These are phyloP conservation scores for Chalara sp. DNA, from an alignment of 2,329 filamentous ascomycete species.

Conservation along the genomic window DNA sequence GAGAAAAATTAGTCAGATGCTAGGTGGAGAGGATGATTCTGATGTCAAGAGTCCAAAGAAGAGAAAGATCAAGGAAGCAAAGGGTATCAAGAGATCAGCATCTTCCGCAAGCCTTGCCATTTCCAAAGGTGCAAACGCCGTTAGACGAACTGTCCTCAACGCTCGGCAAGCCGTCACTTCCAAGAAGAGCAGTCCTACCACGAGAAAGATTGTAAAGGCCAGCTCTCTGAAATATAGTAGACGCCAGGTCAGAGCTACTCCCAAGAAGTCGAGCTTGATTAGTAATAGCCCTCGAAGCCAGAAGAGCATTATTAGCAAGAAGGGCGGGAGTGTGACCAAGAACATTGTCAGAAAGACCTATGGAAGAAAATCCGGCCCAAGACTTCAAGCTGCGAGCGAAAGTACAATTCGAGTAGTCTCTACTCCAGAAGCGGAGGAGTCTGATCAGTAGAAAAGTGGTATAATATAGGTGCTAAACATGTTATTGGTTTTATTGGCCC, in stretches of 20 bases:
- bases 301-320: conserved; percentile 3
- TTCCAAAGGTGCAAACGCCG: conserved; percentile 29
- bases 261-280: conserved; percentile 19
- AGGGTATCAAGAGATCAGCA: conserved; percentile 29
- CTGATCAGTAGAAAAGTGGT: background rate
- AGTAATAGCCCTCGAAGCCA: conserved; percentile 5
- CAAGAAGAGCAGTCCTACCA: conserved; percentile 7
- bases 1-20: conserved; percentile 48
- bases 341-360: conserved; percentile 12
- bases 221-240: conserved; percentile 21
- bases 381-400: conserved; percentile 10
- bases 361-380: conserved; percentile 1
- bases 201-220: conserved; percentile 16
- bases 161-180: conserved; percentile 11
- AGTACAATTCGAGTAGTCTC: conserved; percentile 17
- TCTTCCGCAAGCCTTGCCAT: conserved; percentile 28
- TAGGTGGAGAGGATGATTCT: conserved; percentile 28
- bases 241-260: conserved; percentile 17
- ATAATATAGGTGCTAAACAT: no score
- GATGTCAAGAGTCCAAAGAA: conserved; percentile 31
- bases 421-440: conserved; percentile 4
- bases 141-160: conserved; percentile 33
- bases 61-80: conserved; percentile 38
- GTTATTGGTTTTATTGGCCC: no score
- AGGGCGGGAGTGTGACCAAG: conserved; percentile 11